Base-by-base conservation (phyloP, 2,329 filamentous ascomycete species). In the Talaromyces atroroseus region DNA sequence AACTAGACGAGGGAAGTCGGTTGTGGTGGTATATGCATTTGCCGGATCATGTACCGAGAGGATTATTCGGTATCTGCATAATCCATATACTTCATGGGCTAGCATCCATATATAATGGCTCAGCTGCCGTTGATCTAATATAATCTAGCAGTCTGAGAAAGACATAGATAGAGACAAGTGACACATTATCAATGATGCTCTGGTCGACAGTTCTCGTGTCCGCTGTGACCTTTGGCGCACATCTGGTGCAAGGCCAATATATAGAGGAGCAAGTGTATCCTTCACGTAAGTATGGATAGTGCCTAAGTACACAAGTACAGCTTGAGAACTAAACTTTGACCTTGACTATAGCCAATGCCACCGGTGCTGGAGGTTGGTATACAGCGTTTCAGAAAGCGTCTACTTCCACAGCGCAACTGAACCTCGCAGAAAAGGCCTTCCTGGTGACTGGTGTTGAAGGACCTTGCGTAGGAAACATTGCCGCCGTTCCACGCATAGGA, bases 391-490 rank as follows among this genome's bases (percentile, higher is more conserved):
- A 49, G 18, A 54, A 57, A 29, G 61, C 62, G 8, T 18, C 42
- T 18, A n/a, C 45, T 8, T 38, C 60, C 8, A 47, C 60, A 3
- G 52, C 61, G 20, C 36, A 62, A 38, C 52, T 64, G 29, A 61
- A 60, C 20, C 40, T 61, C 24, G 57, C 60, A 1, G 62, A 64
- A 45, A 63, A 63, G 21, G 56, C 59, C 1, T 62, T 60, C 46
- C 29, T 63, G n/a, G 60, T 61, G 16, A 73, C 71, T 11, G 71
- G 70, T 1, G 59, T 64, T 12, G 24, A 24, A 36, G 56, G 56
- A 24, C 38, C 46, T 18, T 75, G 71, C 58, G 65, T 68, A 26
- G 73, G 73, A 10, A 66, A 71, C 51, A 72, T 67, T 57, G 66
- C 69, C 8, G 64, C 65, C 16, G 66, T 70, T 20, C 63, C 64